A percentile compares a stretch with the other conserved stretches of the same genome.
phyloP scores from a whole-genome alignment of 2,329 filamentous ascomycete genomes.

The Fusarium caatingaense region DNA sequence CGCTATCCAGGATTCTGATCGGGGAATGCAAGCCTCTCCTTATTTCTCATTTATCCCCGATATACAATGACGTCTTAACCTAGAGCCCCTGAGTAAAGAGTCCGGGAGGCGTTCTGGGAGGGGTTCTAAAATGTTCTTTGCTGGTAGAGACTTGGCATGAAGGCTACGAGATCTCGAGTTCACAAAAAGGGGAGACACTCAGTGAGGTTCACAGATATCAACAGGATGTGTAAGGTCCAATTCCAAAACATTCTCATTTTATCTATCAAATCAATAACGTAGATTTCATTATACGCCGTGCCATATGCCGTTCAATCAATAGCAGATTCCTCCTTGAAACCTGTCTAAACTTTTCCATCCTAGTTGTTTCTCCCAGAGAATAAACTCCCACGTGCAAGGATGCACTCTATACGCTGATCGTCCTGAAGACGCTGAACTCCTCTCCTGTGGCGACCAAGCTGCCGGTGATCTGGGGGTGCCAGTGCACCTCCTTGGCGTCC shows the following conservation, averaged over 20 bases:
- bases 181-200: background rate
- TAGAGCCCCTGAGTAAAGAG: background rate
- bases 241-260: conserved; percentile 16
- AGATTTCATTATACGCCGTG: conserved; percentile 40
- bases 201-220: background rate
- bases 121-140: background rate
- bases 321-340: conserved; percentile 25
- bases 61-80: background rate
- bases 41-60: background rate
- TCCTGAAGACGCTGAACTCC: conserved; percentile 87
- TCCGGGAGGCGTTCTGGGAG: too few species aligned
- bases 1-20: background rate
- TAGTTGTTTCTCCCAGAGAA: background rate
- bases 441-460: conserved; percentile 90
- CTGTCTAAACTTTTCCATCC: conserved; percentile 32
- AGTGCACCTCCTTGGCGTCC: conserved; percentile 94
- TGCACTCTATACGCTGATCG: conserved; percentile 76
- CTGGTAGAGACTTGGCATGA: background rate
- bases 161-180: background rate
- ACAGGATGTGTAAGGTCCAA: background rate
- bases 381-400: background rate
- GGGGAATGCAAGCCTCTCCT: background rate
- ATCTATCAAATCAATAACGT: conserved; percentile 38
- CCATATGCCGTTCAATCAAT: conserved; percentile 43
- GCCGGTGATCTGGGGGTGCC: conserved; percentile 96